These are phyloP conservation scores for Thecaphora thlaspeos DNA, from an alignment of 1,284 basidiomycete genomes.

Conservation along the genomic window DNA sequence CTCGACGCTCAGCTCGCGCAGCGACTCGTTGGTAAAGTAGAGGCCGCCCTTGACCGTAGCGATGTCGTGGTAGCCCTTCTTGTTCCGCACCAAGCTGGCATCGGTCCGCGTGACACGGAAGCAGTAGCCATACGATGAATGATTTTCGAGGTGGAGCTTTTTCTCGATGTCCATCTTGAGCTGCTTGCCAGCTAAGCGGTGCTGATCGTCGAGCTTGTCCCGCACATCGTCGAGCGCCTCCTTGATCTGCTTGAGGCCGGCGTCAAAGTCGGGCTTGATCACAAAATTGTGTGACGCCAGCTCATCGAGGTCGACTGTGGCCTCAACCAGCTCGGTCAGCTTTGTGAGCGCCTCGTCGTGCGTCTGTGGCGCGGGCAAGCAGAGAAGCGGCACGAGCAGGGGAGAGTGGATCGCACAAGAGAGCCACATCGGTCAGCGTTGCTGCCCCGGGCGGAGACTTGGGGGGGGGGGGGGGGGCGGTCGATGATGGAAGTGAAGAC, in stretches of 20 bases:
- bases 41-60: slow-evolving; percentile 82
- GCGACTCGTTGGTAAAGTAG: slow-evolving; percentile 80
- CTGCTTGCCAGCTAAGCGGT: slow-evolving; percentile 70
- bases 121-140: slow-evolving; percentile 84
- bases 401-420: too few relatives aligned
- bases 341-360: slow-evolving; percentile 57
- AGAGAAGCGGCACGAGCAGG: too few relatives aligned
- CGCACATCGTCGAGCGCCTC: slow-evolving; percentile 70
- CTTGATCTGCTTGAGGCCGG: slow-evolving; percentile 70
- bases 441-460: too few relatives aligned
- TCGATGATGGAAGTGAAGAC: too few relatives aligned
- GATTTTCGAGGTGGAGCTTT: slow-evolving; percentile 94
- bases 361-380: slow-evolving; percentile 1
- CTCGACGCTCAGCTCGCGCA: slow-evolving; percentile 74
- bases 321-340: slow-evolving; percentile 90
- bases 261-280: slow-evolving; percentile 88
- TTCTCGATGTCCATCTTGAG: slow-evolving; percentile 86
- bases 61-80: slow-evolving; percentile 78
- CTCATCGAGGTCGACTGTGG: slow-evolving; percentile 87
- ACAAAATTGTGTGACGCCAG: slow-evolving; percentile 81
- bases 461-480: too few relatives aligned
- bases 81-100: slow-evolving; percentile 70
- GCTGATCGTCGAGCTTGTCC: slow-evolving; percentile 82
- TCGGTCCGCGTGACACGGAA: slow-evolving; percentile 80
- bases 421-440: too few relatives aligned